These are phyloP conservation scores for Silene noctiflora DNA, from an alignment of 179 eudicot genomes.

Conservation along the genomic window DNA sequence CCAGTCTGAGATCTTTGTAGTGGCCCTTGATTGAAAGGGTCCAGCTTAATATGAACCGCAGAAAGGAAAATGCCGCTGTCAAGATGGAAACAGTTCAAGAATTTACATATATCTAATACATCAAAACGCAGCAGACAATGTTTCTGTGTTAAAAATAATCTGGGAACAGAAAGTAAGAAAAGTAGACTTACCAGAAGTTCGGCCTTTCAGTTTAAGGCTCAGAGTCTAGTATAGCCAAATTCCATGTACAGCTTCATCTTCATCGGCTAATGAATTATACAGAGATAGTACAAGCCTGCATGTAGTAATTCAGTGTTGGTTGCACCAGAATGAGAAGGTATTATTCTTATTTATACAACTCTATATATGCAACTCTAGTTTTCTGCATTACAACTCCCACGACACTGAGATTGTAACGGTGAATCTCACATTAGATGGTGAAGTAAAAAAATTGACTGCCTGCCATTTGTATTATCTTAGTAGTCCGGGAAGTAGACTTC, in stretches of 20 bases:
- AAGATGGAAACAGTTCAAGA: constrained; percentile 14
- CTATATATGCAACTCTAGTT: neutral
- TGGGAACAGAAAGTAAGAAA: neutral
- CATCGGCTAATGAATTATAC: constrained; percentile 48
- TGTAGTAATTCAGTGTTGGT: constrained; percentile 21
- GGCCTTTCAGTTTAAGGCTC: neutral
- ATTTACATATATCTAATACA: neutral
- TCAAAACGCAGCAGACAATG: neutral
- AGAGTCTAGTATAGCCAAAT: constrained; percentile 38
- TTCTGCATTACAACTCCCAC: neutral
- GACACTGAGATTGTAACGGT: too few relatives aligned
- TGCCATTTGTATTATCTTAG: neutral
- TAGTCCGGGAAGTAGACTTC: neutral
- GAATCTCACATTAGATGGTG: neutral
- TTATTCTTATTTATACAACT: neutral
- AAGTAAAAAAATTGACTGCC: neutral
- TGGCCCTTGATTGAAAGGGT: constrained; percentile 8
- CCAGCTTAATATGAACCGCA: constrained; percentile 4
- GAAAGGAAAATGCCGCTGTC: constrained; percentile 14
- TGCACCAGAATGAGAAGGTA: constrained; percentile 5
- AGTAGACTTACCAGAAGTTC: constrained; percentile 28
- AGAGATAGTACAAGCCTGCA: constrained; percentile 67
- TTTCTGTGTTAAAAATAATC: neutral
- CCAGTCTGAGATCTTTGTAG: constrained; percentile 12
- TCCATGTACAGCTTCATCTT: constrained; percentile 51